These are phyloP conservation scores for Exophiala xenobiotica DNA, from an alignment of 2,329 filamentous ascomycete genomes.

Conservation along the genomic window DNA sequence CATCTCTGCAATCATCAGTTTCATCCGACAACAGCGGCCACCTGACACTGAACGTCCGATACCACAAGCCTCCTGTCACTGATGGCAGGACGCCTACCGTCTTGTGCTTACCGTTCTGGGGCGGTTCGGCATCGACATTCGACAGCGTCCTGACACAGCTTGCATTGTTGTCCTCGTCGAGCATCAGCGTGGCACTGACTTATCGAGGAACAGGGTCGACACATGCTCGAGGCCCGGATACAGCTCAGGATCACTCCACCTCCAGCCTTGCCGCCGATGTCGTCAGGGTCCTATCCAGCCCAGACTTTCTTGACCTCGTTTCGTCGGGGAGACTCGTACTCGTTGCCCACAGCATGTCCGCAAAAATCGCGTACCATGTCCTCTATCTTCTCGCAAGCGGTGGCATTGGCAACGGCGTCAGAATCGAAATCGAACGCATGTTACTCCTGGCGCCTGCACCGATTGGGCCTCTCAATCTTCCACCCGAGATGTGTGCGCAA, in stretches of 20 bases:
- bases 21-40: neutral
- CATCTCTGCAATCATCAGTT: neutral
- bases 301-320: neutral
- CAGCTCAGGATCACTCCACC: neutral
- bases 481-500: slow-evolving; percentile 4
- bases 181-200: neutral
- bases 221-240: neutral
- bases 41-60: neutral
- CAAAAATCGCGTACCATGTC: slow-evolving; percentile 2
- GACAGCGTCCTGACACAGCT: neutral
- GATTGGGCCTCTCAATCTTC: neutral
- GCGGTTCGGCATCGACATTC: slow-evolving; percentile 9
- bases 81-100: neutral
- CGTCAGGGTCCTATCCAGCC: neutral
- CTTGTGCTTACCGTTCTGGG: slow-evolving; percentile 11
- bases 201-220: slow-evolving; percentile 5
- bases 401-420: neutral
- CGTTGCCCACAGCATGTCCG: slow-evolving; percentile 10
- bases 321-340: neutral
- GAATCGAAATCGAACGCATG: neutral
- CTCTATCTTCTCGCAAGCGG: neutral
- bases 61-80: neutral
- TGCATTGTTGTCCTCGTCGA: neutral
- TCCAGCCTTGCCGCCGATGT: neutral
- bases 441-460: slow-evolving; percentile 3